Base-by-base conservation (phyloP, 768 basidiomycete species). In the Russula olivacea region DNA sequence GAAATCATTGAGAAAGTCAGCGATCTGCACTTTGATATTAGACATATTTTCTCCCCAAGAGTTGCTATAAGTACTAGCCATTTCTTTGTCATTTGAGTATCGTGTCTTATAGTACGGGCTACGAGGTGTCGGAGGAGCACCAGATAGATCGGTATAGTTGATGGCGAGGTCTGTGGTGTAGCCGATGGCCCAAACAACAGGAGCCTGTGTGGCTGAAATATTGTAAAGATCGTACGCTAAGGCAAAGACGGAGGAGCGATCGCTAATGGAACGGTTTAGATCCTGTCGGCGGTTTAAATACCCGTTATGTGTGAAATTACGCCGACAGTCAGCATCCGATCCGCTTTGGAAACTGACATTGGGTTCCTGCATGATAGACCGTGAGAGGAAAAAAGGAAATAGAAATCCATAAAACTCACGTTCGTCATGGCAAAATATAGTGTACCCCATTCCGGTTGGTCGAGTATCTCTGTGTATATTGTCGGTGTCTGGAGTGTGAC, bases 1-100 rank as follows among this genome's bases (percentile, higher is more conserved):
- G 61, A 75, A 83, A 67, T 84, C 80, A 4, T 70, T 69, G 25
- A 84, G 40, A 61, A 82, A 80, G 17, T 69, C 68, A 63, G 73
- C 76, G 71, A 71, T 76, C 78, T 85, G 45, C 15, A 23, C n/a
- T 11, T 40, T 7, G 4, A 57, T 28, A 14, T 65, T 34, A 38
- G 36, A 32, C 6, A 36, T 12, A 55, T 17, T 4, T 32, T 25
- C 10, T 34, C 12, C 11, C 19, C 3, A 59, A 8, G 6, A 47
- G n/a, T 19, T 5, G 30, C 12, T 23, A 34, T 11, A n/a, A 12
- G 10, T 47, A 32, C 58, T 56, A 25, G 62, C 68, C 47, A 15
- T 72, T 64, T 45, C 75, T 74, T 73, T 47, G 5, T 55, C 60
- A 10, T 59, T 28, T 1, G 61, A 73, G n/a, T 55, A 82, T 77